Evolutionary conservation across 176 grass and related monocot species (phyloP), one percentile per base, ranked within the genome.

Genomic region (Lolium multiflorum): DNA sequence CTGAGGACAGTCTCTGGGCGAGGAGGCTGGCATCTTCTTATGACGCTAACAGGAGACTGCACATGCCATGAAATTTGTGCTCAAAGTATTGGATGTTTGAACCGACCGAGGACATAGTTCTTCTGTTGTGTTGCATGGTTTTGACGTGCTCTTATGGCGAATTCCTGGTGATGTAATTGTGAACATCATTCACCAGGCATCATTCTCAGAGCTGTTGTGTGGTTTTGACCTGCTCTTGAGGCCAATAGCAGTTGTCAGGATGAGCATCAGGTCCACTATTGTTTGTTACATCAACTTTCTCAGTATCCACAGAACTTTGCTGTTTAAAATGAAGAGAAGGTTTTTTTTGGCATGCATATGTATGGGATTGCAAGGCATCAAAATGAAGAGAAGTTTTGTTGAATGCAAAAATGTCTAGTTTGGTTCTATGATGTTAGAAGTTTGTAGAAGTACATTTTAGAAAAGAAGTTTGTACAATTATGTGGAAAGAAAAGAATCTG

Each of bases 1-100:
- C 91, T 1, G 88, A 94, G 37, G 84, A 98, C 64, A 99, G 90
- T 81, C 76, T 80, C 14, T 99, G 97, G 97, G 92, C 94, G 46
- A 94, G 57, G 80, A 86, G 92, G 64, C 84, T 96, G 74, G 75
- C 91, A 66, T 85, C 74, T 67, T 88, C 86, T 51, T 92, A 91
- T 47, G 92, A 84, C 49, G 68, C 81, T 78, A 87, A 77, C 81
- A 87, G n/a, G 55, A 71, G 88, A 78, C 78, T 63, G 11, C 41
- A 70, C 81, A 77, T 90, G 81, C 46, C n/a, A 13, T 78, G 43
- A 86, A 82, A 35, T 15, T 44, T 71, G 78, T 48, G 31, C 44
- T 22, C 48, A 8, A 79, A 50, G 26, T 9, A 41, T 51, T 1
- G 35, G 7, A 9, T 7, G 65, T 72, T 83, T 79, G 24, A 72